phyloP scores from a whole-genome alignment of 208 protist species.

The Trypanosoma avium region DNA sequence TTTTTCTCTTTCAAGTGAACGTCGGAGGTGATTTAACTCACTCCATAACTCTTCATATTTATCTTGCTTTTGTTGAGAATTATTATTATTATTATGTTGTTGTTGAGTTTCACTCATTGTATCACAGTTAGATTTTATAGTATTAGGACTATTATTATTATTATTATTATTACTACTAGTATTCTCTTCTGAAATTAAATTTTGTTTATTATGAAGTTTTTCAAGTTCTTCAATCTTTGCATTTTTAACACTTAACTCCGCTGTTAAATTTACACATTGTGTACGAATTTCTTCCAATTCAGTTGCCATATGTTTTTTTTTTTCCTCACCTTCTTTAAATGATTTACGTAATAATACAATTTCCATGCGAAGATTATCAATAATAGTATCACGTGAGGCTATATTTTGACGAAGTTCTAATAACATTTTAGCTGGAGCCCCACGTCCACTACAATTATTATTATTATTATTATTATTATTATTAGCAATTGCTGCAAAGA shows the following conservation, averaged over 20 bases:
- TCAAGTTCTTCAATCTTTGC: constrained; percentile 39
- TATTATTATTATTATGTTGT: background rate
- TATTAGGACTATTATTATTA: background rate
- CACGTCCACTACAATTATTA: background rate
- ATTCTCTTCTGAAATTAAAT: background rate
- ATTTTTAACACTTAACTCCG: constrained; percentile 21
- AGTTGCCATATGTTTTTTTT: background rate
- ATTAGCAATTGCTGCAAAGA: constrained; percentile 13
- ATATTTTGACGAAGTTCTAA: constrained; percentile 73
- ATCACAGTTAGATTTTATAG: background rate
- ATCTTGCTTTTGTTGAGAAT: background rate
- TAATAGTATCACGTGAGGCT: constrained; percentile 62
- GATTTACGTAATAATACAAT: constrained; percentile 26
- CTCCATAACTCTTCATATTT: constrained; percentile 39
- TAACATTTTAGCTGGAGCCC: constrained; percentile 12
- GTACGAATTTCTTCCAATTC: constrained; percentile 11
- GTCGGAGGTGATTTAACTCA: constrained; percentile 55
- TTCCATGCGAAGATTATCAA: constrained; percentile 59
- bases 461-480: background rate
- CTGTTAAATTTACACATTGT: constrained; percentile 5
- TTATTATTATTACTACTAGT: background rate
- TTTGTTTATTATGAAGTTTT: background rate
- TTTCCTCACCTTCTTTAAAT: constrained; percentile 24
- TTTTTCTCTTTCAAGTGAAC: constrained; percentile 51
- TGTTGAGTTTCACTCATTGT: background rate